A percentile compares a stretch with the other conserved stretches of the same genome.
Conservation (phyloP, 192 early-diverging fungal genomes). For the Coemansia sp. region DNA sequence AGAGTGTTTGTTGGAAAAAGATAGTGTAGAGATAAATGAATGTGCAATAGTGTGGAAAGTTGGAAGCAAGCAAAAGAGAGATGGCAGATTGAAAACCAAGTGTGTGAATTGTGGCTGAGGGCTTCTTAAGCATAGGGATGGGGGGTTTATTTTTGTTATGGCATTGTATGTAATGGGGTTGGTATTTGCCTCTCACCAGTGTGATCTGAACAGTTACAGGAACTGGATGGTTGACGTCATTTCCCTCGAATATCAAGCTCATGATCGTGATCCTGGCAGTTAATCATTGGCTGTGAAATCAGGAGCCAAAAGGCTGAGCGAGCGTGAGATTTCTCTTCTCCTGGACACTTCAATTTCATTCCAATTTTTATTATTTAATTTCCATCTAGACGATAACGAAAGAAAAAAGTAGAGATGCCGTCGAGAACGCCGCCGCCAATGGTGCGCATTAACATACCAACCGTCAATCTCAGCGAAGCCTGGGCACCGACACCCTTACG, state of each 20-base stretch:
- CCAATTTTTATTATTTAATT: not conserved
- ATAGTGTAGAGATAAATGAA: no score
- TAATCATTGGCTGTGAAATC: not conserved
- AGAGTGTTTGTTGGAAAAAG: no score
- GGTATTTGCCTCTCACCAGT: not conserved
- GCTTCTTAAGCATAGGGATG: no score
- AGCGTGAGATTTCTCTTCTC: not conserved
- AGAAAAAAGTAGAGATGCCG: conserved; percentile 26
- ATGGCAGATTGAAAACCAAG: no score
- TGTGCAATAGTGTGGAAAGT: no score
- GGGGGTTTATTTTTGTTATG: no score
- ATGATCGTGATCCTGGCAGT: not conserved
- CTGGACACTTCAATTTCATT: not conserved
- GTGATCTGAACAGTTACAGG: no score
- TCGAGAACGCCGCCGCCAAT: conserved; percentile 45
- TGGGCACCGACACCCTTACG: conserved; percentile 53
- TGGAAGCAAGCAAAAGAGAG: no score
- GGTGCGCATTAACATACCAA: conserved; percentile 58
- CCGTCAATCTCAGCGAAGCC: conserved; percentile 47
- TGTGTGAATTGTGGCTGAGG: no score
- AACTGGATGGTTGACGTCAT: not conserved
- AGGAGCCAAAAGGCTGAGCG: no score
- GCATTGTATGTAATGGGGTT: not conserved
- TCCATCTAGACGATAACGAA: not conserved
- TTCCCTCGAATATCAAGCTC: no score